Conservation (phyloP, 495 filamentous ascomycete genomes). For the Penicillium cosmopolitanum region DNA sequence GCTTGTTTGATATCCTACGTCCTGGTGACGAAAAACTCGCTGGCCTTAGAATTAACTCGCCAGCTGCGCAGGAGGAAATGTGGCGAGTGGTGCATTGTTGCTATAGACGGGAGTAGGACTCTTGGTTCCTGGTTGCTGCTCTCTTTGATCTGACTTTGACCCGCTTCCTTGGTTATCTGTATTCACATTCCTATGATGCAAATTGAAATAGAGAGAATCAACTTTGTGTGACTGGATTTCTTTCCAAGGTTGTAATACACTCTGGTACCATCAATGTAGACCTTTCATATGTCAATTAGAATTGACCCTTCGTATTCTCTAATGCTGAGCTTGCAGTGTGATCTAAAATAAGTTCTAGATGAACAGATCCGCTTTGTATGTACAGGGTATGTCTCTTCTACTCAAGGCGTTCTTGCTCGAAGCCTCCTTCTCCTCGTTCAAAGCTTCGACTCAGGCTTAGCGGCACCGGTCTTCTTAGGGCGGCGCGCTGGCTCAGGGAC, state of each 20-base stretch:
- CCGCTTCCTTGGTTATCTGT: constrained; percentile 5
- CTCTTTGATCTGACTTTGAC: background rate
- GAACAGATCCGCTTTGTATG: background rate
- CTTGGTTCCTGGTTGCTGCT: constrained; percentile 8
- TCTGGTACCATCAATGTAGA: background rate
- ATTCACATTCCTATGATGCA: constrained; percentile 9
- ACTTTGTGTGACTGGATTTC: background rate
- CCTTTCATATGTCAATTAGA: background rate
- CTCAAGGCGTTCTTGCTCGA: no score
- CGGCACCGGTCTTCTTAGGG: constrained; percentile 30
- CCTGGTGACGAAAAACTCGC: constrained; percentile 16
- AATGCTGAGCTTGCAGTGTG: background rate
- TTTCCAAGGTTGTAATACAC: background rate
- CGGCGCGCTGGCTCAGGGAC: constrained; percentile 48
- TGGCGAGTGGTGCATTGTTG: constrained; percentile 15
- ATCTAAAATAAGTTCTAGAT: background rate
- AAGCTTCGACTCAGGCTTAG: constrained; percentile 37
- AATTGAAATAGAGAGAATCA: constrained; percentile 8
- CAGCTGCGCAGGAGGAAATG: constrained; percentile 6
- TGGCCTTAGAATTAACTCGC: constrained; percentile 19
- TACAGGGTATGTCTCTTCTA: background rate
- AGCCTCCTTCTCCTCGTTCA: background rate
- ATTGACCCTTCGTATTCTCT: background rate
- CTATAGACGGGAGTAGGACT: constrained; percentile 22
- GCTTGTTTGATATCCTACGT: constrained; percentile 10